A percentile compares a stretch with the other conserved stretches of the same genome.
These are phyloP conservation scores for Ceratorhiza oryzae-sativae DNA, from an alignment of 1,284 basidiomycete species.

Conservation along the genomic window DNA sequence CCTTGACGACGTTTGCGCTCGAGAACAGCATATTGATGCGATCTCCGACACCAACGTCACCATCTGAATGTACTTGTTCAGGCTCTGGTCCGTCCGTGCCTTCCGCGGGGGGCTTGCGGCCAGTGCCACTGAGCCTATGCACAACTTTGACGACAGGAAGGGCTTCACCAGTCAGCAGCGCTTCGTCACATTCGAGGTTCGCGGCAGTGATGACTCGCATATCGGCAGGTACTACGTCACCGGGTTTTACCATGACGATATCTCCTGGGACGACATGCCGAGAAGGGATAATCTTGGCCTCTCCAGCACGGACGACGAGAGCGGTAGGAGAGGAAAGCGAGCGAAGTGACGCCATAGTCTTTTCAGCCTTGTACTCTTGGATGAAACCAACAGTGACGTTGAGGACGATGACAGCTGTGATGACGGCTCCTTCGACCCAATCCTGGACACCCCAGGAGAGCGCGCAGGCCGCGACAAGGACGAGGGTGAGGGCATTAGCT, in stretches of 20 bases:
- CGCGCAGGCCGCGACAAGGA: conserved; percentile 64
- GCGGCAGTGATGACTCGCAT: conserved; percentile 56
- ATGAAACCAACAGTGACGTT: conserved; percentile 58
- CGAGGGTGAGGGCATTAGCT: conserved; percentile 41
- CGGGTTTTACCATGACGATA: conserved; percentile 62
- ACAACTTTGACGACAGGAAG: conserved; percentile 41
- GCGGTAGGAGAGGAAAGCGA: conserved; percentile 67
- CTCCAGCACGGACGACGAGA: conserved; percentile 62
- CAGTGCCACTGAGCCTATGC: conserved; percentile 3
- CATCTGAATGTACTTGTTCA: conserved; percentile 25
- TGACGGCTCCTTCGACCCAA: conserved; percentile 71
- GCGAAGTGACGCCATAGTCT: conserved; percentile 65
- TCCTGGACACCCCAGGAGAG: conserved; percentile 69
- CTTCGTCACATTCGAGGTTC: conserved; percentile 42
- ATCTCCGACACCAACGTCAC: conserved; percentile 40
- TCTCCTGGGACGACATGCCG: conserved; percentile 72
- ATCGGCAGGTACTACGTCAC: conserved; percentile 69
- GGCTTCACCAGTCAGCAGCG: conserved; percentile 42
- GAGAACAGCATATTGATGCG: conserved; percentile 42
- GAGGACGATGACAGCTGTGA: conserved; percentile 62
- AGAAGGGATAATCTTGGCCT: conserved; percentile 60
- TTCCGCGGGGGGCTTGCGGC: conserved; percentile 33
- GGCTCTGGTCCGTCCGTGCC: conserved; percentile 29
- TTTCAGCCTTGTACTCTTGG: conserved; percentile 64
- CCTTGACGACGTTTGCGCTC: conserved; percentile 42